Evolutionary conservation across 225 moss, liverwort and hornwort species (phyloP), one percentile per base, ranked within the genome.

Genomic region (Lunularia cruciata): DNA sequence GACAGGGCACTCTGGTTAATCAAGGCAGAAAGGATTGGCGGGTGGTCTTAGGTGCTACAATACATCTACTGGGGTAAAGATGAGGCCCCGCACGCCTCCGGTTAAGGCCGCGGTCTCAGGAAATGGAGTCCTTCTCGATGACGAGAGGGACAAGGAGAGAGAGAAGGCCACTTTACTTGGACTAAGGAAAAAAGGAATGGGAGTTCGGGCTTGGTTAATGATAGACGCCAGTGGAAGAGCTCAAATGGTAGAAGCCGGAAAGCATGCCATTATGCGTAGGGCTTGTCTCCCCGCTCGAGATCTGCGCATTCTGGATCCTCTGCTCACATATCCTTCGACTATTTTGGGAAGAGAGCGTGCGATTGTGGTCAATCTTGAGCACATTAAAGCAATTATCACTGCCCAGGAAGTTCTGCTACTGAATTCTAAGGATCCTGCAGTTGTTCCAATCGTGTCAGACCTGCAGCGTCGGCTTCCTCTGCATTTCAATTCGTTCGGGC

Each of bases 341-440:
- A 98, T 98, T 68, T 55, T 98, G 73, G 98, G 98, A 18, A 86
- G 98, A 67, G 98, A 98, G 85, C 87, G 91, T 35, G 98, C 98
- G n/a, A 98, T 98, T 35, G 98, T 98, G 34, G 89, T 98, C 8
- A 87, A 87, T 74, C 73, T 87, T 7, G 86, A 87, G 78, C 86
- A 87, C 65, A 87, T 87, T 26, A 98, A 93, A 74, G 98, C 98
- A 36, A 98, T 98, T 59, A 98, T 98, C 43, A 98, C 98, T 9
- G 98, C 98, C n/a, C 90, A 93, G 73, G 98, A 93, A 78, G 98
- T 98, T 73, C 74, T 98, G 60, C 58, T 98, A 42, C 80, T 98
- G 26, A 88, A 98, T 76, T 92, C 88, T 9, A 89, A 83, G 77
- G 86, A 98, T 33, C 78, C 88, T 3, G 73, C 83, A 19, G 98